A percentile compares a stretch with the other conserved stretches of the same genome.
phyloP scores from a whole-genome alignment of 2,329 filamentous ascomycete species.

The Geosmithia putterillii region DNA sequence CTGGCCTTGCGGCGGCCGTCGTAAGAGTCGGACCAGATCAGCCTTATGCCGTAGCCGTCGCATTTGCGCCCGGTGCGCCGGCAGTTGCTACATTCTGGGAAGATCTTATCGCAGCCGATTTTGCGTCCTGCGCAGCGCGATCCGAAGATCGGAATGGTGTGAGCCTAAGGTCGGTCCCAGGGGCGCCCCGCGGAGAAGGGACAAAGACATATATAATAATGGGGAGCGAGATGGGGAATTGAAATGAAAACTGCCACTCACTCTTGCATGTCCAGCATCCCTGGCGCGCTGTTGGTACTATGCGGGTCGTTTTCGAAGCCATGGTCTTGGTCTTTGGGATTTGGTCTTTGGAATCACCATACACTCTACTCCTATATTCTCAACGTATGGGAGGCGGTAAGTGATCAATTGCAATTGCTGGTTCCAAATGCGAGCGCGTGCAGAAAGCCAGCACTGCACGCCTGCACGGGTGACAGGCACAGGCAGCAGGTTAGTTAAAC shows the following conservation, averaged over 20 bases:
- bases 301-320: neutral
- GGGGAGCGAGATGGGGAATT: neutral
- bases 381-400: no score
- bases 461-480: no score
- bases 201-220: neutral
- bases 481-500: no score
- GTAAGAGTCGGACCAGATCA: constrained; percentile 33
- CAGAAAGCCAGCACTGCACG: no score
- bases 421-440: no score
- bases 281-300: constrained; percentile 3
- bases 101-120: constrained; percentile 30
- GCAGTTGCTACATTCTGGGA: constrained; percentile 31
- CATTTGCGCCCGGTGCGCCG: constrained; percentile 25
- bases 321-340: no score
- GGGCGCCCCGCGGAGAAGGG: no score
- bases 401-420: no score
- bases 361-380: no score
- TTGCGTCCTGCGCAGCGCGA: constrained; percentile 24
- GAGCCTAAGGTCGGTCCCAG: no score
- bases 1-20: constrained; percentile 24
- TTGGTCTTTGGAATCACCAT: no score
- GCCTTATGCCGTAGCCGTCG: constrained; percentile 29
- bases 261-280: constrained; percentile 9
- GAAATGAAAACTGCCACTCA: no score
- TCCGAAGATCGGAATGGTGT: neutral